phyloP scores from a whole-genome alignment of 2,329 filamentous ascomycete species.

The Rhytidhysteron rufulum region DNA sequence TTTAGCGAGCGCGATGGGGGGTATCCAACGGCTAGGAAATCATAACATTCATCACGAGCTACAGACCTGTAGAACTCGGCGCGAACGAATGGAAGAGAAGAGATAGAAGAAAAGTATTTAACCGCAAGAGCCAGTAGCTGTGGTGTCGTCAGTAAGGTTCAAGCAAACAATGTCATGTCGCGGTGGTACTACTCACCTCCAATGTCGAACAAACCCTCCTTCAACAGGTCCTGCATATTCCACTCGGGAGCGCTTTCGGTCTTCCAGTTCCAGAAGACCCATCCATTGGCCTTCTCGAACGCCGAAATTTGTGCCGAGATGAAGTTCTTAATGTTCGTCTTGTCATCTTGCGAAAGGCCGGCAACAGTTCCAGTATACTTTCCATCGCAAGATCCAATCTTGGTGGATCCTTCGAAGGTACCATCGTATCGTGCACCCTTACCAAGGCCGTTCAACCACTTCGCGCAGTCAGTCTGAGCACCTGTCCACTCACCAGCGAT shows the following conservation, averaged over 20 bases:
- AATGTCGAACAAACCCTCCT: conserved; percentile 45
- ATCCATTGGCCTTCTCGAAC: conserved; percentile 46
- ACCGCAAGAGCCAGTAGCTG: conserved; percentile 34
- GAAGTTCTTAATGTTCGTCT: conserved; percentile 41
- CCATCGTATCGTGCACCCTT: conserved; percentile 47
- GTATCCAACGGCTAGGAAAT: too few species aligned
- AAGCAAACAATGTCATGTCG: neutral
- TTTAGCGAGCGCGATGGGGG: too few species aligned
- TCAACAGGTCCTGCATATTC: conserved; percentile 44
- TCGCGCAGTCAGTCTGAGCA: conserved; percentile 46
- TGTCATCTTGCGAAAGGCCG: conserved; percentile 38
- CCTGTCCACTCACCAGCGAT: conserved; percentile 48
- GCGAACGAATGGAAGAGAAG: too few species aligned
- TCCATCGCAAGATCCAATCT: conserved; percentile 42
- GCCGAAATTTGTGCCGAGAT: conserved; percentile 47
- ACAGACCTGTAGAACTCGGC: too few species aligned
- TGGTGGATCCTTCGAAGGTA: conserved; percentile 31
- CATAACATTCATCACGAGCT: too few species aligned
- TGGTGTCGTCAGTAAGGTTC: conserved; percentile 13
- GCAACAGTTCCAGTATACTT: conserved; percentile 43
- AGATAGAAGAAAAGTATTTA: too few species aligned
- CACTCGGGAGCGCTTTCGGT: conserved; percentile 48
- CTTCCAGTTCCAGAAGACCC: conserved; percentile 52
- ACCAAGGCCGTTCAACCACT: conserved; percentile 47
- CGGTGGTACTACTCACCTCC: conserved; percentile 6